Percentiles rank a stretch among this genome's conserved stretches.
Evolutionary conservation across 176 grass and related monocot genomes (phyloP).

Genomic region (Oryza glaberrima): DNA sequence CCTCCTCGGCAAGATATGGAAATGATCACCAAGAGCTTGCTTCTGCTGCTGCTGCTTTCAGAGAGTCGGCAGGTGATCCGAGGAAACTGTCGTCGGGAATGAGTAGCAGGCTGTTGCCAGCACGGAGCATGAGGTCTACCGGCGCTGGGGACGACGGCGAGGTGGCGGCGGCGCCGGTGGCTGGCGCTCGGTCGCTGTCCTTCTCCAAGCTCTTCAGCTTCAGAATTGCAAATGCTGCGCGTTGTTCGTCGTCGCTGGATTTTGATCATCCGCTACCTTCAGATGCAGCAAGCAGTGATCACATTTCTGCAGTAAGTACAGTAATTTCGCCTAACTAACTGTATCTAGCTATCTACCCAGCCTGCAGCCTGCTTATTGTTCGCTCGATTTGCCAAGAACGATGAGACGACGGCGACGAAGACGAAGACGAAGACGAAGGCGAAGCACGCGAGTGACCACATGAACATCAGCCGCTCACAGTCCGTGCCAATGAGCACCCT

Average conservation of each 20-base stretch:
- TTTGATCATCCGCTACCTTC: background rate
- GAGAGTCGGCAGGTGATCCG: background rate
- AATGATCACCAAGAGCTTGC: slow-evolving; percentile 41
- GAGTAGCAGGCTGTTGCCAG: slow-evolving; percentile 52
- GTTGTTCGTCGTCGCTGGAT: background rate
- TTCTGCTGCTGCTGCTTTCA: slow-evolving; percentile 26
- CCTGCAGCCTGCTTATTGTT: background rate
- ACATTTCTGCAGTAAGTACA: background rate
- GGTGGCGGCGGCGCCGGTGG: background rate
- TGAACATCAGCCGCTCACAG: slow-evolving; percentile 44
- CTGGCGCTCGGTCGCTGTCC: slow-evolving; percentile 37
- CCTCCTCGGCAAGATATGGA: slow-evolving; percentile 7
- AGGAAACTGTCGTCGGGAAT: background rate
- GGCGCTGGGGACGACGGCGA: background rate
- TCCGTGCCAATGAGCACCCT: slow-evolving; percentile 39
- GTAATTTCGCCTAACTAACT: background rate
- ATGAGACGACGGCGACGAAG: background rate
- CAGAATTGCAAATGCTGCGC: slow-evolving; percentile 4
- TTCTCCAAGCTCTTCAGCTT: slow-evolving; percentile 60
- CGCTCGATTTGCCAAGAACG: background rate
- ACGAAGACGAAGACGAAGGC: background rate
- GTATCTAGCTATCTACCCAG: background rate
- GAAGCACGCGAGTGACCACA: background rate
- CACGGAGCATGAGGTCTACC: slow-evolving; percentile 51
- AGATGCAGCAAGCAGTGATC: background rate